Evolutionary conservation across 2,329 filamentous ascomycete genomes (phyloP).

Genomic region (Colletotrichum abscissum): DNA sequence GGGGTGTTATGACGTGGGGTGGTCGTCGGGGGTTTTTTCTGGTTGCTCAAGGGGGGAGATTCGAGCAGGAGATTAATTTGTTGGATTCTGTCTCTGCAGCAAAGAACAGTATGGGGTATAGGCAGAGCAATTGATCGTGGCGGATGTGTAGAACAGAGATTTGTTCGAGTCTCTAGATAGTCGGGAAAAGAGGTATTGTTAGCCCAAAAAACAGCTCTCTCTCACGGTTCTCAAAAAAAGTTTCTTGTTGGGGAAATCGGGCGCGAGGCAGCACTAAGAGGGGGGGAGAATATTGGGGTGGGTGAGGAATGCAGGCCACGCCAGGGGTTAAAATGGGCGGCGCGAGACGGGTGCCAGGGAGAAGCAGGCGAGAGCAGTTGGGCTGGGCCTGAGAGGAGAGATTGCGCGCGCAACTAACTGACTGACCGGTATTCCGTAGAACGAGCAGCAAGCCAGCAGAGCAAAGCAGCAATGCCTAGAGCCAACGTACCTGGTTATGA

Average conservation of each 20-base stretch:
- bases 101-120: constrained; percentile 31
- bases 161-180: constrained; percentile 30
- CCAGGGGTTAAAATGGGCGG: constrained; percentile 19
- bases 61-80: constrained; percentile 34
- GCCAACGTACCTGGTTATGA: constrained; percentile 28
- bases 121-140: constrained; percentile 22
- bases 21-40: neutral
- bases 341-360: constrained; percentile 1
- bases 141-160: constrained; percentile 32
- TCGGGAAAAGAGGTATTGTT: constrained; percentile 13
- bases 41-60: constrained; percentile 31
- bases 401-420: neutral
- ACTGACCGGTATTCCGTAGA: too few relatives aligned
- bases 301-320: constrained; percentile 3
- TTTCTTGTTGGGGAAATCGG: constrained; percentile 30
- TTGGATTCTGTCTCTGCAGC: constrained; percentile 20
- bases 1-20: neutral
- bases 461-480: neutral
- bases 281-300: constrained; percentile 12
- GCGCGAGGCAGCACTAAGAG: neutral
- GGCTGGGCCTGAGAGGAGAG: neutral
- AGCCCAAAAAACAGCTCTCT: constrained; percentile 5
- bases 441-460: neutral
- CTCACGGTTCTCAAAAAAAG: neutral
- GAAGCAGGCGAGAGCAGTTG: neutral